A percentile compares a stretch with the other conserved stretches of the same genome.
Evolutionary conservation across 1,139 yeast genomes (phyloP).

Genomic region (Arxiozyma bovina): DNA sequence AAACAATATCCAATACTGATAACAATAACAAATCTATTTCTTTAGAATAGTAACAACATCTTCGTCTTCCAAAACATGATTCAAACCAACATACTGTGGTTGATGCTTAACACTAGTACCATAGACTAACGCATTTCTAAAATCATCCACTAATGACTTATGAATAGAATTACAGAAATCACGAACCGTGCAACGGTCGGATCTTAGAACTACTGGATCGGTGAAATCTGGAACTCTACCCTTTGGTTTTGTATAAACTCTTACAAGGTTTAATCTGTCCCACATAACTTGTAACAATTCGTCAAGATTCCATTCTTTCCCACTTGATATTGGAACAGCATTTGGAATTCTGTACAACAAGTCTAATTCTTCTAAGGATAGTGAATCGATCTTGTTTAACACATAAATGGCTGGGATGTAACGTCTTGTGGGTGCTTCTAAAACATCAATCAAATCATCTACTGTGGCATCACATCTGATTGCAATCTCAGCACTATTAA

Average conservation of each 20-base stretch:
- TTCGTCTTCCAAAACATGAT: conserved; percentile 79
- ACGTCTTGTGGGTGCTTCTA: conserved; percentile 81
- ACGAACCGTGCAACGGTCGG: conserved; percentile 75
- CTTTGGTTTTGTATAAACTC: conserved; percentile 96
- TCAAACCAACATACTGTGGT: conserved; percentile 91
- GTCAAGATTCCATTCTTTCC: conserved; percentile 93
- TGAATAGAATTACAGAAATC: conserved; percentile 96
- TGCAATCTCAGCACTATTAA: conserved; percentile 94
- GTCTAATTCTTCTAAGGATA: conserved; percentile 87
- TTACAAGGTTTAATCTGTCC: conserved; percentile 77
- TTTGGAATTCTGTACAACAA: conserved; percentile 83
- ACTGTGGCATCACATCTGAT: conserved; percentile 96
- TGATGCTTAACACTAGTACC: conserved; percentile 95
- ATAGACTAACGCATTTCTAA: conserved; percentile 82
- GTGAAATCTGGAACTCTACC: conserved; percentile 87
- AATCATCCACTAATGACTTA: conserved; percentile 85
- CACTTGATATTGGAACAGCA: conserved; percentile 94
- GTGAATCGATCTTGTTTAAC: conserved; percentile 88
- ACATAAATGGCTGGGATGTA: conserved; percentile 94
- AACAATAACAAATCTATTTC: conserved; percentile 34
- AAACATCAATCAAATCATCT: conserved; percentile 88
- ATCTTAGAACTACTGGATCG: conserved; percentile 88
- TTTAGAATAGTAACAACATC: conserved; percentile 94
- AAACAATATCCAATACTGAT: too few relatives aligned
- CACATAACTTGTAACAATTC: conserved; percentile 92